Percentiles rank a stretch among this genome's conserved stretches.
Evolutionary conservation across 345 rosid genomes (phyloP).

Genomic region (Conringia planisiliqua): DNA sequence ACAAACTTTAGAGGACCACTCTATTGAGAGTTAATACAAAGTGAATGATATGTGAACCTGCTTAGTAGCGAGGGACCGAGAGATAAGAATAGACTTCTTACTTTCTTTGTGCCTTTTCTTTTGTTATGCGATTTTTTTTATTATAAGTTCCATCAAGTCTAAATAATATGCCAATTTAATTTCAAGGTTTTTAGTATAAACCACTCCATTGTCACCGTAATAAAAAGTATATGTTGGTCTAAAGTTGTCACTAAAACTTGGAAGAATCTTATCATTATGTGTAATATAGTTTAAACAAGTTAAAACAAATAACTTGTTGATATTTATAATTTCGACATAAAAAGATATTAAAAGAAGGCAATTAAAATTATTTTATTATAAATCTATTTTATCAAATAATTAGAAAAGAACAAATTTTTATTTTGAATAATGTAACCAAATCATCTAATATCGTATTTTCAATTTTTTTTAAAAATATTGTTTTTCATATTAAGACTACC

Average conservation of each 20-base stretch:
- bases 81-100: conserved; percentile 28
- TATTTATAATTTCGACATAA: no score
- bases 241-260: not conserved
- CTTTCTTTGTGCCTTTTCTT: conserved; percentile 1
- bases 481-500: no score
- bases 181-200: not conserved
- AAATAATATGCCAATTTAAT: not conserved
- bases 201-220: not conserved
- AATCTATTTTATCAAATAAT: no score
- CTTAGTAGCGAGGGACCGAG: conserved; percentile 20
- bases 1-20: conserved; percentile 28
- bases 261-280: no score
- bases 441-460: no score
- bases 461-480: no score
- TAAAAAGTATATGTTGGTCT: not conserved
- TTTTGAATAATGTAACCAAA: no score
- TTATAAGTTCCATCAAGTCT: not conserved
- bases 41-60: conserved; percentile 33
- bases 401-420: no score
- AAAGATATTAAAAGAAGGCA: no score
- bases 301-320: no score
- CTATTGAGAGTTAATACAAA: conserved; percentile 13
- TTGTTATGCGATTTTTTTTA: not conserved
- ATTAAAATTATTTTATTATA: no score
- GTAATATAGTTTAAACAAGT: no score